Evolutionary conservation across 306 rosid species (phyloP), one percentile per base, ranked within the genome.

Genomic region (Echinosophora koreensis): DNA sequence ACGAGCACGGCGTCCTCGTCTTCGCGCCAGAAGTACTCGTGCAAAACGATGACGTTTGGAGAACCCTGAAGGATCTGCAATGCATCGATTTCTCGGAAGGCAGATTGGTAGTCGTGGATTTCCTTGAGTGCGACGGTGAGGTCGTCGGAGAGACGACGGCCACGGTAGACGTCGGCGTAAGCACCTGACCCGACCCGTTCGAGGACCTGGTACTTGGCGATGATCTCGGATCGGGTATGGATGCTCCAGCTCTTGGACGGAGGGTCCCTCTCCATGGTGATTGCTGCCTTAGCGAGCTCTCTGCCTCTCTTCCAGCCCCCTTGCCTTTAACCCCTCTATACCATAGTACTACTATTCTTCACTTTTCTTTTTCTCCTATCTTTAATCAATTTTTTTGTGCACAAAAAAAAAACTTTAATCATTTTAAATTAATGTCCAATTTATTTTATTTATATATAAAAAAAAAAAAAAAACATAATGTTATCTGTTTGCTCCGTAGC

Each of bases 181-280:
- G 99, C 90, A 3, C 99, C 99, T 18, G 99, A 85, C n/a, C 99
- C 99, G 55, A 96, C 88, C 18, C 98, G 94, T 35, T 96, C 97
- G 77, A 88, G 79, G 76, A 96, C 81, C 57, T 92, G 74, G 82
- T 96, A 96, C 38, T 96, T 96, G 14, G 89, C 84, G 63, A 88
- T 83, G 14, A 96, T 89, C 58, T 96, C 99, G 34, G 88, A 68
- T 61, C 98, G 92, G 84, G 92, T 88, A 61, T 96, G 94, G 96
- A 96, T 96, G 96, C 99, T 92, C 99, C 99, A 96, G 88, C 99
- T 92, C 86, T 89, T 96, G 4, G 79, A 61, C 27, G 88, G 84
- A 73, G 90, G 78, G 8, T 86, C 93, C 97, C 82, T 85, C n/a
- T n/a, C n/a, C n/a, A n/a, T n/a, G n/a, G n/a, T n/a, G n/a, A n/a